Evolutionary conservation across 73 alveolate genomes (phyloP).

Genomic region (Blepharisma stoltei): DNA sequence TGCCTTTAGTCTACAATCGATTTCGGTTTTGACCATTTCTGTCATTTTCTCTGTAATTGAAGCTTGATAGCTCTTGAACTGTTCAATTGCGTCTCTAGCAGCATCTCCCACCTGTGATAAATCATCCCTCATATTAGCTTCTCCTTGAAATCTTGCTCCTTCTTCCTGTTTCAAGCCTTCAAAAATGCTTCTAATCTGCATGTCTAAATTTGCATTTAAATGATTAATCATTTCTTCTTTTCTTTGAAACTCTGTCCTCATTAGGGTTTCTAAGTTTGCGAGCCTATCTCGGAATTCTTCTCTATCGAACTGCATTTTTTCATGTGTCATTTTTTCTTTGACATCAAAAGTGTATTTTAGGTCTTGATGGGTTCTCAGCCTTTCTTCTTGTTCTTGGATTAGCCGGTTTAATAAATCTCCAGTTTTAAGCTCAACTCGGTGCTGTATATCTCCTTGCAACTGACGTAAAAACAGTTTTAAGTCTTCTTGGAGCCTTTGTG

Average conservation of each 20-base stretch:
- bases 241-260: constrained; percentile 60
- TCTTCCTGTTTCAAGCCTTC: constrained; percentile 62
- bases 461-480: constrained; percentile 33
- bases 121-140: constrained; percentile 52
- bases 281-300: constrained; percentile 58
- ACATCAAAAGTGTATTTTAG: constrained; percentile 36
- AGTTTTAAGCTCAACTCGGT: constrained; percentile 50
- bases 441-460: constrained; percentile 42
- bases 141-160: constrained; percentile 51
- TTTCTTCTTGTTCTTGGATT: constrained; percentile 55
- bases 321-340: constrained; percentile 43
- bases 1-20: constrained; percentile 47
- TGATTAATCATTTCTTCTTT: constrained; percentile 56
- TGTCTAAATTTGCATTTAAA: constrained; percentile 42
- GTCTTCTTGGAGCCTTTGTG: constrained; percentile 50
- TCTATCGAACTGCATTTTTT: constrained; percentile 48
- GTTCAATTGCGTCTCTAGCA: constrained; percentile 40
- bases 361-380: constrained; percentile 47
- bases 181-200: constrained; percentile 52
- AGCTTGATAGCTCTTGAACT: constrained; percentile 47
- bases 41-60: constrained; percentile 60
- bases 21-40: constrained; percentile 66
- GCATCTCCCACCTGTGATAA: constrained; percentile 46
- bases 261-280: constrained; percentile 52
- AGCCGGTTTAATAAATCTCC: constrained; percentile 55